Percentiles rank a stretch among this genome's conserved stretches.
These are phyloP conservation scores for Spathaspora hagerdaliae DNA, from an alignment of 805 yeast genomes.

Conservation along the genomic window DNA sequence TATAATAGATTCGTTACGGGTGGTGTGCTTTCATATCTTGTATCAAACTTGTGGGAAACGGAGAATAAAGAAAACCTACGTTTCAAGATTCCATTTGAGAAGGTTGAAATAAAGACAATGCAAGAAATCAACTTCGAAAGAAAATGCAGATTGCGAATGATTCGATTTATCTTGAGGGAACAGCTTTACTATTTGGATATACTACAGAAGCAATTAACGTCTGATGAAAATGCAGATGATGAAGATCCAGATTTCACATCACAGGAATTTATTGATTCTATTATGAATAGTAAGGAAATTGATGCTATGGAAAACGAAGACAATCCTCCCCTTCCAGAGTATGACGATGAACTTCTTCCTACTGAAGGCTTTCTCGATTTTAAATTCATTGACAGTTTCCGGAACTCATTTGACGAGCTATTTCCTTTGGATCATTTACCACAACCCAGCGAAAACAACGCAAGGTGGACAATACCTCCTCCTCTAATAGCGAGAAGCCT, in stretches of 20 bases:
- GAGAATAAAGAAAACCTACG: no score
- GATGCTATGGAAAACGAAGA: neutral
- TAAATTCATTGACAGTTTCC: neutral
- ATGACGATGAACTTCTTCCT: slow-evolving; percentile 5
- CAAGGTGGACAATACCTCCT: neutral
- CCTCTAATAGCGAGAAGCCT: neutral
- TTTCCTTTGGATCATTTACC: neutral
- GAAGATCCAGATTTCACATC: neutral
- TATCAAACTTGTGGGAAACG: no score
- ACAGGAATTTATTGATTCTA: neutral
- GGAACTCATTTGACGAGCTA: neutral
- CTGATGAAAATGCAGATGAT: neutral
- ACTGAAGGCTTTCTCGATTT: neutral
- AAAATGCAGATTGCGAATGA: slow-evolving; percentile 1
- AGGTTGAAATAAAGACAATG: neutral
- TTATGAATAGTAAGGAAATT: neutral
- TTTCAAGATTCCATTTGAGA: no score
- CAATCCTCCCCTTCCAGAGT: slow-evolving; percentile 1
- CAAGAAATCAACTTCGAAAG: slow-evolving; percentile 1
- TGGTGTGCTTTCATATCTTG: slow-evolving; percentile 1
- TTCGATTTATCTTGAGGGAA: slow-evolving; percentile 1
- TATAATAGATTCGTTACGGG: slow-evolving; percentile 11
- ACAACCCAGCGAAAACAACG: neutral
- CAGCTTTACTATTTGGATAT: slow-evolving; percentile 1
- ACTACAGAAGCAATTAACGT: neutral